phyloP scores from a whole-genome alignment of 2,329 filamentous ascomycete genomes.

The Colletotrichum lupini region DNA sequence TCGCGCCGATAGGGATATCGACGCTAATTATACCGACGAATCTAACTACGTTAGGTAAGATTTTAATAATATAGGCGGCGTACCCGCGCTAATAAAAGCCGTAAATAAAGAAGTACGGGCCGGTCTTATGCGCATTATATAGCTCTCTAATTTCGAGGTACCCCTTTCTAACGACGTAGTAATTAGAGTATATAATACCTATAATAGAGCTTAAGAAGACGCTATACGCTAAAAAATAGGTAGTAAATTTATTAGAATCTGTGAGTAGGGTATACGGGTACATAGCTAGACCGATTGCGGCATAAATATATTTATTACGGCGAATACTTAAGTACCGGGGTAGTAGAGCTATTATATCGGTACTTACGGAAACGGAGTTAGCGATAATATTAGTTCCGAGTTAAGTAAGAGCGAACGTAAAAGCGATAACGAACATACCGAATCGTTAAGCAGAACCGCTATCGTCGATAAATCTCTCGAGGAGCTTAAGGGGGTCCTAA shows the following conservation, averaged over 20 bases:
- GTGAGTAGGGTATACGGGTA: conserved; percentile 86
- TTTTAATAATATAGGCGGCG: conserved; percentile 82
- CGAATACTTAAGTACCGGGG: conserved; percentile 87
- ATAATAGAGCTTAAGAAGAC: conserved; percentile 95
- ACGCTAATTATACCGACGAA: conserved; percentile 84
- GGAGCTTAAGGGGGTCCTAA: conserved; percentile 78
- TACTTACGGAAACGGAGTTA: conserved; percentile 86
- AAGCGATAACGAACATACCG: conserved; percentile 79
- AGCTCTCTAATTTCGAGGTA: conserved; percentile 83
- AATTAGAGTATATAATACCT: conserved; percentile 90
- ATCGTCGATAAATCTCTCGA: conserved; percentile 75
- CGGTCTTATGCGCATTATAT: conserved; percentile 75
- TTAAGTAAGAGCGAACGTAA: conserved; percentile 81
- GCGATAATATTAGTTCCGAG: conserved; percentile 89
- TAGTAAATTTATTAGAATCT: conserved; percentile 84
- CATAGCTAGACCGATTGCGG: conserved; percentile 82
- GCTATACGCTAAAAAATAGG: conserved; percentile 90
- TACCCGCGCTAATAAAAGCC: conserved; percentile 90
- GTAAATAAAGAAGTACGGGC: conserved; percentile 78
- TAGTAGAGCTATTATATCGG: conserved; percentile 83
- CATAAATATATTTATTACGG: conserved; percentile 88
- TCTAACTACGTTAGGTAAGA: conserved; percentile 90
- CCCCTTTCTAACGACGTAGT: conserved; percentile 86
- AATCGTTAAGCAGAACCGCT: conserved; percentile 76
- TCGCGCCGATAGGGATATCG: conserved; percentile 79